Evolutionary conservation across 108 stramenopile genomes (phyloP).

Genomic region (Mediolabrus comicus): DNA sequence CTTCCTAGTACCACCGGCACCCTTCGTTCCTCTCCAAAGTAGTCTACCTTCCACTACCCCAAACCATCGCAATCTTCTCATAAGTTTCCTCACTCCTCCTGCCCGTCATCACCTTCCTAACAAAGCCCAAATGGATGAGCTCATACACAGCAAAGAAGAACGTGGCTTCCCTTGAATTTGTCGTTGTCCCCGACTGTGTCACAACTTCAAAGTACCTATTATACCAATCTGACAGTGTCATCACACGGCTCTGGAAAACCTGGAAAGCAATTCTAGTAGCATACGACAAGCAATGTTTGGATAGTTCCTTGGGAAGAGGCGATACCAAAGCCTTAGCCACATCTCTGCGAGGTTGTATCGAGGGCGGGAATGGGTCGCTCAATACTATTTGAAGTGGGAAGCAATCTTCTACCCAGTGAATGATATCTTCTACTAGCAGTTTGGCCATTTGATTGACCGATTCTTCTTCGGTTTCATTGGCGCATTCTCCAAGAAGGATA

Average conservation of each 20-base stretch:
- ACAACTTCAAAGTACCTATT: conserved; percentile 36
- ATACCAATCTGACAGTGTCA: conserved; percentile 43
- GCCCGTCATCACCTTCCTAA: conserved; percentile 21
- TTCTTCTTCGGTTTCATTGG: too few species aligned
- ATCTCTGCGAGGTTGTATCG: conserved; percentile 38
- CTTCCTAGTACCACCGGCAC: too few species aligned
- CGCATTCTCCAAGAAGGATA: too few species aligned
- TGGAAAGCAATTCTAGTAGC: conserved; percentile 28
- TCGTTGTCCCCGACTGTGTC: not conserved
- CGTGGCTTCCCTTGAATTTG: conserved; percentile 27
- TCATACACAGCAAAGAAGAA: conserved; percentile 43
- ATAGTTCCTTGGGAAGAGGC: conserved; percentile 1
- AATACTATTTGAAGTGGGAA: conserved; percentile 2
- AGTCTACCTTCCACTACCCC: conserved; percentile 27
- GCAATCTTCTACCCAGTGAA: conserved; percentile 7
- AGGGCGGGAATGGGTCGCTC: not conserved
- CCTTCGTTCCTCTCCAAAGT: too few species aligned
- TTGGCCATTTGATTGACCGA: conserved; percentile 3
- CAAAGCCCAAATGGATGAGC: conserved; percentile 35
- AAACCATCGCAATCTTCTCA: conserved; percentile 44
- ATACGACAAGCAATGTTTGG: conserved; percentile 1
- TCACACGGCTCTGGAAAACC: conserved; percentile 32
- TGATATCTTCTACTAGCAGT: conserved; percentile 16
- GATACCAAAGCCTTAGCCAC: conserved; percentile 23
- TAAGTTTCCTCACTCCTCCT: conserved; percentile 40